phyloP scores from a whole-genome alignment of 768 basidiomycete species.

The Suillus subluteus region DNA sequence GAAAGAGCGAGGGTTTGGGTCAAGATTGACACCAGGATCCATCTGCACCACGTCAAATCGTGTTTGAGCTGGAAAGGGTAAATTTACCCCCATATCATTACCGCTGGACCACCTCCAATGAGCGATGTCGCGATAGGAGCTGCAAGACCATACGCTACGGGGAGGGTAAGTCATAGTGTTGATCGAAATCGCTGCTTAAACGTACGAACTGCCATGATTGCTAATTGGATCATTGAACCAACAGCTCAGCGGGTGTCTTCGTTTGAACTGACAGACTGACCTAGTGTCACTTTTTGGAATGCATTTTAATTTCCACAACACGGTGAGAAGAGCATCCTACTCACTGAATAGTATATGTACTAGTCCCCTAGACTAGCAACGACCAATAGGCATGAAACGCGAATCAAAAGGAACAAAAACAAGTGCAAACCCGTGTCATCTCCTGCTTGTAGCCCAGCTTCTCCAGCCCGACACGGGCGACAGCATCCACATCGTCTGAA shows the following conservation, averaged over 20 bases:
- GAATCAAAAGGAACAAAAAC: background rate
- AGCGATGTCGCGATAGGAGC: slow-evolving; percentile 63
- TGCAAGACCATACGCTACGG: slow-evolving; percentile 55
- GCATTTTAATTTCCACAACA: slow-evolving; percentile 18
- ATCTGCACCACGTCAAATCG: slow-evolving; percentile 34
- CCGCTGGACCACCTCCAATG: slow-evolving; percentile 56
- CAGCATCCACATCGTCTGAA: slow-evolving; percentile 24
- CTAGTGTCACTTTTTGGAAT: slow-evolving; percentile 44
- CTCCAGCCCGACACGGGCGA: slow-evolving; percentile 43
- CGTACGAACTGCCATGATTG: slow-evolving; percentile 67
- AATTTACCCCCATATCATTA: slow-evolving; percentile 60
- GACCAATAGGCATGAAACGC: background rate
- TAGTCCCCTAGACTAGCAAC: slow-evolving; percentile 49
- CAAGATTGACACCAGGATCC: slow-evolving; percentile 53
- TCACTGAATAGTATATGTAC: slow-evolving; percentile 58
- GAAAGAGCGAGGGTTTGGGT: slow-evolving; percentile 55
- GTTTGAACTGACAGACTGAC: slow-evolving; percentile 30
- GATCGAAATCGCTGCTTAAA: slow-evolving; percentile 12
- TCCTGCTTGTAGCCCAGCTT: slow-evolving; percentile 61
- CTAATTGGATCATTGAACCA: slow-evolving; percentile 31
- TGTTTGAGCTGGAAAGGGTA: background rate
- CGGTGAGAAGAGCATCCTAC: slow-evolving; percentile 17
- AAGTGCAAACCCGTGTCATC: slow-evolving; percentile 46
- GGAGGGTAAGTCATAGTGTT: slow-evolving; percentile 10
- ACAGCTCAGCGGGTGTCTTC: background rate